Evolutionary conservation across 2,329 filamentous ascomycete genomes (phyloP).

Genomic region (Xylariomycetidae sp.): DNA sequence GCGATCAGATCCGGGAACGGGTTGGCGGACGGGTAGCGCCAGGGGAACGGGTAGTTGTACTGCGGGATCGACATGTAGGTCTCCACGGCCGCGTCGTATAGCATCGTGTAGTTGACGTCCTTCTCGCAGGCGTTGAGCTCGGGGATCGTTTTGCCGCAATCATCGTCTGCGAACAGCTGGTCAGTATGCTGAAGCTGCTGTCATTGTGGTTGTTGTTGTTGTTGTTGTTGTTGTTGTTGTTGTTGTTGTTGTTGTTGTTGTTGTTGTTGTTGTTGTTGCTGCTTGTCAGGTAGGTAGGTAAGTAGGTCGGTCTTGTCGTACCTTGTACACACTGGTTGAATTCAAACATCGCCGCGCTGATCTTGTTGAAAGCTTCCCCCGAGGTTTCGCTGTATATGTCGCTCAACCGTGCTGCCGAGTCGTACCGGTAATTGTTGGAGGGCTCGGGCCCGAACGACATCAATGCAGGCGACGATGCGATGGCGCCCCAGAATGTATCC

Average conservation of each 20-base stretch:
- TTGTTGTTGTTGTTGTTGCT: too few species aligned
- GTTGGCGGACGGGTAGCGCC: slow-evolving; percentile 9
- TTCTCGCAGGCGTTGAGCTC: slow-evolving; percentile 12
- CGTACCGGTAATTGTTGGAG: slow-evolving; percentile 11
- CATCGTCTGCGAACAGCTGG: slow-evolving; percentile 6
- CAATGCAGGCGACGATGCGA: slow-evolving; percentile 14
- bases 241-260: too few species aligned
- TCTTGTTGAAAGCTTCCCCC: slow-evolving; percentile 7
- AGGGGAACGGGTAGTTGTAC: slow-evolving; percentile 16
- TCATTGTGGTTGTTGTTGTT: too few species aligned
- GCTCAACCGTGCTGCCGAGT: slow-evolving; percentile 11
- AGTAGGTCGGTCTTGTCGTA: slow-evolving; percentile 1
- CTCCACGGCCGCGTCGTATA: slow-evolving; percentile 9
- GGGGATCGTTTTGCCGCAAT: slow-evolving; percentile 8
- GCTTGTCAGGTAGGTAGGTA: neutral
- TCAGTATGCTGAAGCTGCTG: slow-evolving; percentile 4
- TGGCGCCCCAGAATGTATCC: slow-evolving; percentile 11
- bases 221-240: too few species aligned
- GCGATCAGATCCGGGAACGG: slow-evolving; percentile 10
- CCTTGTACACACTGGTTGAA: slow-evolving; percentile 13
- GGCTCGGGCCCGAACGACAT: slow-evolving; percentile 13
- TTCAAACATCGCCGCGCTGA: slow-evolving; percentile 8
- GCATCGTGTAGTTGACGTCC: slow-evolving; percentile 7
- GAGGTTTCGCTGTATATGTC: slow-evolving; percentile 9
- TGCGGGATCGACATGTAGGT: slow-evolving; percentile 11